These are phyloP conservation scores for Fusarium nelsonii DNA, from an alignment of 2,329 filamentous ascomycete genomes.

Conservation along the genomic window DNA sequence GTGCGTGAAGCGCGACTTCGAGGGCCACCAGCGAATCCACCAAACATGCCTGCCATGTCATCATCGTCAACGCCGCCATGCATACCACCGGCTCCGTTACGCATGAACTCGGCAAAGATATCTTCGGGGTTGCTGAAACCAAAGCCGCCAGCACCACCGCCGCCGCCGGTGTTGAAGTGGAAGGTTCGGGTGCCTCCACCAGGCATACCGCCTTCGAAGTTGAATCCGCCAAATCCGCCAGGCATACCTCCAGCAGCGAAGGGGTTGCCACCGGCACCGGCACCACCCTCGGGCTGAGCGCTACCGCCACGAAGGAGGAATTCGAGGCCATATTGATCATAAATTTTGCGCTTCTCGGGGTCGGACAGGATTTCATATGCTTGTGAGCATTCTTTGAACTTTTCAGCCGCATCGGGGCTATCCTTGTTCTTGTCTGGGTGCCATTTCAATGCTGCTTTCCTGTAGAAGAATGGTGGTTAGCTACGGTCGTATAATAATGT, in stretches of 20 bases:
- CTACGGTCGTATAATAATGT: conserved; percentile 3
- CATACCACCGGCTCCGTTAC: conserved; percentile 61
- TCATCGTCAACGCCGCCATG: conserved; percentile 59
- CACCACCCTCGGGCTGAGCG: conserved; percentile 72
- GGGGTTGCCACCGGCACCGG: conserved; percentile 66
- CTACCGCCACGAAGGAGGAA: conserved; percentile 86
- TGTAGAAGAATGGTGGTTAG: conserved; percentile 58
- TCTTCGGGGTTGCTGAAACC: conserved; percentile 85
- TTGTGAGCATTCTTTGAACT: conserved; percentile 98
- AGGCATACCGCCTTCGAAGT: conserved; percentile 61
- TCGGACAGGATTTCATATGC: conserved; percentile 98
- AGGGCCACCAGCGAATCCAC: conserved; percentile 58
- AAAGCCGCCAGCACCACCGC: conserved; percentile 73
- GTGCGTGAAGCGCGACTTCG: conserved; percentile 58
- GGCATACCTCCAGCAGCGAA: conserved; percentile 69
- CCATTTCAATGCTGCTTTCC: conserved; percentile 89
- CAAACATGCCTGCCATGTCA: conserved; percentile 68
- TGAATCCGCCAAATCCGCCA: conserved; percentile 65
- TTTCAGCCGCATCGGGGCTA: conserved; percentile 85
- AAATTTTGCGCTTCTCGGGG: conserved; percentile 94
- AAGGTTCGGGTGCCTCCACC: conserved; percentile 66
- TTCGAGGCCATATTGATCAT: conserved; percentile 94
- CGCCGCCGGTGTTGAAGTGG: conserved; percentile 70
- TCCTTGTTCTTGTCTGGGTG: conserved; percentile 99
- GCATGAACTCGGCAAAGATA: conserved; percentile 88